Base-by-base conservation (phyloP, 2,329 filamentous ascomycete genomes). In the Coniochaeta sp. region DNA sequence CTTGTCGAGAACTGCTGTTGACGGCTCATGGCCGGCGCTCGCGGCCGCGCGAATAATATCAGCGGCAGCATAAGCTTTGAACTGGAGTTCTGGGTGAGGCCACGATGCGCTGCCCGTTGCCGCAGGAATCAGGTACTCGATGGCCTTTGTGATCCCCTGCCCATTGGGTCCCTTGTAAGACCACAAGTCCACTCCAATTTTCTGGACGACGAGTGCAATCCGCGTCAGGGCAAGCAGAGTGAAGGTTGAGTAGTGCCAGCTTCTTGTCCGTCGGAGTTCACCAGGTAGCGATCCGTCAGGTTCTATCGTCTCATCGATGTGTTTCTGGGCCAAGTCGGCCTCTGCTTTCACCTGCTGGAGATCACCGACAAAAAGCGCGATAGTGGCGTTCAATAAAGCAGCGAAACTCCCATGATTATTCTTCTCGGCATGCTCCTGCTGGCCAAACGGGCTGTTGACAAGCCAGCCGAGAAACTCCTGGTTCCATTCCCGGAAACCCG, bases 321-420 rank as follows among this genome's bases (percentile, higher is more conserved):
- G 57, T 4, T 36, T 24, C 1, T 55, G 60, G 1, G 55, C 24
- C 36, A 10, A 42, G 5, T 28, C 52, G 8, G 60, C 59, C 36
- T 62, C 61, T 14, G 26, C 26, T 10, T 22, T 28, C 4, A 62
- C 65, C 10, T 62, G 59, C 1, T 58, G 61, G 30, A 28, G 58
- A 52, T 68, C 63, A 5, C 67, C 68, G 6, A 65, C 63, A 54
- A 68, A 69, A 40, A 68, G 63, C 2, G 68, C 67, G 14, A 70
- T 58, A 2, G 64, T 61, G 2, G 66, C 61, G 28, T 66, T 64
- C 28, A 68, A 65, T 67, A 70, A 68, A 36, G 58, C 24, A 3
- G 64, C 62, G 58, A 64, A 67, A 17, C 66, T 66, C 58, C 67
- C 68, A 61, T 70, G 68, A 61, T 70, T 70, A 62, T 68, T 70